phyloP scores from a whole-genome alignment of 2,329 filamentous ascomycete genomes.

The Alternaria infectoria region DNA sequence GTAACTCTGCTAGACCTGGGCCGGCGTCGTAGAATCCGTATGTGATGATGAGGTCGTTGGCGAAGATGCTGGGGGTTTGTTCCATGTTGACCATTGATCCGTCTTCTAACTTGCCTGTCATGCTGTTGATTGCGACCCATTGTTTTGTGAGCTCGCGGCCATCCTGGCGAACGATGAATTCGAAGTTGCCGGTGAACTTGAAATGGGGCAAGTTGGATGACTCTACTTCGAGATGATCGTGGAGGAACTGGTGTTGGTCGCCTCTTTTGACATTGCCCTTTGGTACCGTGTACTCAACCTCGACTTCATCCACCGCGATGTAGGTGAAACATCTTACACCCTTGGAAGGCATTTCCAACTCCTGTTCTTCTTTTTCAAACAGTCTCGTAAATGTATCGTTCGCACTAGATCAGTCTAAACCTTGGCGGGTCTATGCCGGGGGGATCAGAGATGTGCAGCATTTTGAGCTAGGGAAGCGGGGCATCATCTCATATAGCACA shows the following conservation, averaged over 20 bases:
- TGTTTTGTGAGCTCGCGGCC: conserved; percentile 52
- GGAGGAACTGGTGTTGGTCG: conserved; percentile 46
- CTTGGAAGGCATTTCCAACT: conserved; percentile 42
- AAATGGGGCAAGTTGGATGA: conserved; percentile 52
- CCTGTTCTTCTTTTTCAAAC: neutral
- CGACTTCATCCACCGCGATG: conserved; percentile 46
- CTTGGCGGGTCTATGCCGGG: neutral
- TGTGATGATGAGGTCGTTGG: conserved; percentile 49
- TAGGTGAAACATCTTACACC: conserved; percentile 43
- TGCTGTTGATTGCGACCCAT: conserved; percentile 55
- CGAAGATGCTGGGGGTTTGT: conserved; percentile 37
- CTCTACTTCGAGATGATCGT: conserved; percentile 56
- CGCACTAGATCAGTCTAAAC: neutral
- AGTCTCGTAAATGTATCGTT: neutral
- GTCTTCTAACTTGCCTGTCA: conserved; percentile 53
- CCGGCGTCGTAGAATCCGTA: conserved; percentile 61
- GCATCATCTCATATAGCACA: conserved; percentile 1
- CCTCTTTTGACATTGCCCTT: conserved; percentile 39
- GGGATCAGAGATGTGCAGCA: neutral
- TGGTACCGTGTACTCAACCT: conserved; percentile 56
- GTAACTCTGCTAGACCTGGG: conserved; percentile 51
- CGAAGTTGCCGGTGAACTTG: conserved; percentile 55
- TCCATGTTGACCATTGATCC: conserved; percentile 49
- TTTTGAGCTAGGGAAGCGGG: neutral
- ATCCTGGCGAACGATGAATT: conserved; percentile 49